A percentile compares a stretch with the other conserved stretches of the same genome.
Conservation (phyloP, 129 eudicot genomes). For the Helichrysum umbraculigerum region DNA sequence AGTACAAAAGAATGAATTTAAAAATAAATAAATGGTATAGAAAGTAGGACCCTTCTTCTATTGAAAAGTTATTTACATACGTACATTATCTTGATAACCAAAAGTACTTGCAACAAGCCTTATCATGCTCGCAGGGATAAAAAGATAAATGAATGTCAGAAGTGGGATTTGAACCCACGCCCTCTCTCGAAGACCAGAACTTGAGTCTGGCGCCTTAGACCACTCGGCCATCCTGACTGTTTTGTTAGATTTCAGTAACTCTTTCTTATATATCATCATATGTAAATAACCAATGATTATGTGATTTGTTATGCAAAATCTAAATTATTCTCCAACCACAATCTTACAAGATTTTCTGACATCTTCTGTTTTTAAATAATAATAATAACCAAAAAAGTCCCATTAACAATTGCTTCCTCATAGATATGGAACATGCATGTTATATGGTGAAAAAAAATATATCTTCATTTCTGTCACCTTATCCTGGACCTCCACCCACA, state of each 20-base stretch:
- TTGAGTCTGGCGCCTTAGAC: constrained; percentile 99
- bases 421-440: constrained; percentile 42
- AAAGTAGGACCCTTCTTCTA: too few relatives aligned
- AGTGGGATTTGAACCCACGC: constrained; percentile 99
- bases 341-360: constrained; percentile 4
- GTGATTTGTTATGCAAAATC: neutral
- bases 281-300: neutral
- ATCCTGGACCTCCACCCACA: constrained; percentile 23
- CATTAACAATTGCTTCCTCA: constrained; percentile 23
- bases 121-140: too few relatives aligned
- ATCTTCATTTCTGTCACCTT: constrained; percentile 36
- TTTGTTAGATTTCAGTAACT: too few relatives aligned
- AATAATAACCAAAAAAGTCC: neutral
- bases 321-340: neutral
- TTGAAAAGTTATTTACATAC: too few relatives aligned
- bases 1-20: too few relatives aligned
- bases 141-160: too few relatives aligned
- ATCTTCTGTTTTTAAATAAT: neutral
- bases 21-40: too few relatives aligned
- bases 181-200: constrained; percentile 95
- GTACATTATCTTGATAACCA: too few relatives aligned
- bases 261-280: too few relatives aligned
- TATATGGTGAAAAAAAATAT: constrained; percentile 12
- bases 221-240: constrained; percentile 99
- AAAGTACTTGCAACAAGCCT: too few relatives aligned